Evolutionary conservation across 106 monocot genomes (phyloP).

Genomic region (Hemerocallis citrina): DNA sequence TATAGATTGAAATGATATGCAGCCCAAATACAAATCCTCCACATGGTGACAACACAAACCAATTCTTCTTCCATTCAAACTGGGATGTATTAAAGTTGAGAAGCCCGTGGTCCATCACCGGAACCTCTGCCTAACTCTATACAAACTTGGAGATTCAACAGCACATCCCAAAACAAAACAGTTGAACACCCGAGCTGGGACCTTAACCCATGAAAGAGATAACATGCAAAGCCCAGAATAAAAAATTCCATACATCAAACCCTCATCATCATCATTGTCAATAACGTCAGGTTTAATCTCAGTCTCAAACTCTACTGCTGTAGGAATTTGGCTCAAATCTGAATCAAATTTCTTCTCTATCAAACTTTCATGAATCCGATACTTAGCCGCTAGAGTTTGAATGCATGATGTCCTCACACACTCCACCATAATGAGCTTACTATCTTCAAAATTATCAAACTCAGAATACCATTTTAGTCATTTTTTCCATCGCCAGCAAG

Average conservation of each 20-base stretch:
- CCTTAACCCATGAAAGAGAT: constrained; percentile 46
- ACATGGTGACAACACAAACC: constrained; percentile 70
- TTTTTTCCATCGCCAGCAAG: constrained; percentile 77
- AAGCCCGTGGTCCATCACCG: constrained; percentile 88
- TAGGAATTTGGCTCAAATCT: constrained; percentile 41
- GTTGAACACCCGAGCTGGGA: constrained; percentile 24
- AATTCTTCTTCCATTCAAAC: constrained; percentile 58
- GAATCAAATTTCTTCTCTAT: constrained; percentile 68
- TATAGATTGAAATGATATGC: constrained; percentile 68
- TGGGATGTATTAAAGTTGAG: constrained; percentile 41
- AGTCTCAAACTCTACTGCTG: constrained; percentile 33
- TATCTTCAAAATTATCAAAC: constrained; percentile 53
- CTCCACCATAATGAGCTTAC: constrained; percentile 48
- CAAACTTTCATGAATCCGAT: constrained; percentile 54
- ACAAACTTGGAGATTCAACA: constrained; percentile 41
- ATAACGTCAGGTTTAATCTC: constrained; percentile 7
- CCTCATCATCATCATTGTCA: constrained; percentile 46
- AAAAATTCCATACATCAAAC: constrained; percentile 58
- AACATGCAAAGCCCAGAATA: constrained; percentile 63
- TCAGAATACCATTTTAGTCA: constrained; percentile 77
- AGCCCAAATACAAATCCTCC: constrained; percentile 73
- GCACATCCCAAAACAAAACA: constrained; percentile 78
- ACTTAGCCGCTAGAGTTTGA: constrained; percentile 76
- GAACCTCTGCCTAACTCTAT: constrained; percentile 51
- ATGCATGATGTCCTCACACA: constrained; percentile 70